Evolutionary conservation across 768 basidiomycete genomes (phyloP).

Genomic region (Phylloporus rhodoxanthus): DNA sequence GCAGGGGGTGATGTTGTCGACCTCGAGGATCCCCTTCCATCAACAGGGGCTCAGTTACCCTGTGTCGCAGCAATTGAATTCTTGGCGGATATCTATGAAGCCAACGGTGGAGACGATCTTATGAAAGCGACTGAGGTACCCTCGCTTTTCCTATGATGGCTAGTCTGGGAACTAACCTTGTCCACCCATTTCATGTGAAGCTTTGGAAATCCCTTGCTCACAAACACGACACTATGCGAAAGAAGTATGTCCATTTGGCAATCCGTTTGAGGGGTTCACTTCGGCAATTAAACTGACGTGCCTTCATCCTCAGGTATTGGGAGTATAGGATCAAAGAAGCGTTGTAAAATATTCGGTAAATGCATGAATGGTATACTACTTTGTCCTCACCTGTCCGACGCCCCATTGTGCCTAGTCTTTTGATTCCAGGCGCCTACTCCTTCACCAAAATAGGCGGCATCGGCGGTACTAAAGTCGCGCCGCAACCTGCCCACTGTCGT

Average conservation of each 20-base stretch:
- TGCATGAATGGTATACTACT: slow-evolving; percentile 6
- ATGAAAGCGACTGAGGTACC: slow-evolving; percentile 46
- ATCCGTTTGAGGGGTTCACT: slow-evolving; percentile 5
- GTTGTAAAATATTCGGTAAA: slow-evolving; percentile 20
- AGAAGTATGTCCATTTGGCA: slow-evolving; percentile 48
- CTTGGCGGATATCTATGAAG: slow-evolving; percentile 70
- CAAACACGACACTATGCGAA: slow-evolving; percentile 68
- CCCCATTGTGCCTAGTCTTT: not conserved
- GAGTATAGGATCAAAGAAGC: slow-evolving; percentile 63
- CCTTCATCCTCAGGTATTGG: slow-evolving; percentile 55
- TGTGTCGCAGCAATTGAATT: slow-evolving; percentile 80
- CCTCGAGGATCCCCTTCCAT: slow-evolving; percentile 69
- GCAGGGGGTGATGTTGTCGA: slow-evolving; percentile 49
- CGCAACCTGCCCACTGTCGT: slow-evolving; percentile 16
- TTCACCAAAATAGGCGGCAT: not conserved
- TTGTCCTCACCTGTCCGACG: not conserved
- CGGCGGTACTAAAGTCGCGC: slow-evolving; percentile 20
- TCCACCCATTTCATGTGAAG: slow-evolving; percentile 33
- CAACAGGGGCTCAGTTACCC: slow-evolving; percentile 62
- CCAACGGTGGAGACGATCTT: slow-evolving; percentile 42
- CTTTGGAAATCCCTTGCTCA: slow-evolving; percentile 66
- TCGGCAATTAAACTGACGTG: slow-evolving; percentile 24
- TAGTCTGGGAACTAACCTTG: slow-evolving; percentile 7
- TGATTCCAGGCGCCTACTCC: not conserved
- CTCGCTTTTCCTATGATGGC: not conserved